Evolutionary conservation across 106 monocot genomes (phyloP).

Genomic region (Dioscorea zingiberensis): DNA sequence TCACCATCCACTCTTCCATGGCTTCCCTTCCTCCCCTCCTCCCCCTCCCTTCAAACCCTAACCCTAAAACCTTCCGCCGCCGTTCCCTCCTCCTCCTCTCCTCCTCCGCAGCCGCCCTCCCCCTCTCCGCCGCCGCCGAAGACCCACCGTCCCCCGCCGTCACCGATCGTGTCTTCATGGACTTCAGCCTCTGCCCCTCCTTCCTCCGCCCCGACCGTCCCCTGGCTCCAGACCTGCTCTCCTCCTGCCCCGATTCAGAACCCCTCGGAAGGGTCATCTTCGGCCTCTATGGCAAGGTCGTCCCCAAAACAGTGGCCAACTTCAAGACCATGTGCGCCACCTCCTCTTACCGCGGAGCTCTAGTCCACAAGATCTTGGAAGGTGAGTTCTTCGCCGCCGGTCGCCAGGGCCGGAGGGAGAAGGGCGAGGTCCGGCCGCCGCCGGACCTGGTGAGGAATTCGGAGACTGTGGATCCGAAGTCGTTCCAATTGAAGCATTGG

Average conservation of each 20-base stretch:
- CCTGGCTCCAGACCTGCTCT: conserved; percentile 37
- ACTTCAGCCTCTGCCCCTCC: conserved; percentile 84
- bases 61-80: conserved; percentile 1
- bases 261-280: conserved; percentile 79
- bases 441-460: conserved; percentile 41
- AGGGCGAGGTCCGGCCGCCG: conserved; percentile 63
- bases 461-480: conserved; percentile 61
- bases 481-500: conserved; percentile 65
- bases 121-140: not conserved
- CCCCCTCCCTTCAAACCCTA: conserved; percentile 1
- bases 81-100: not conserved
- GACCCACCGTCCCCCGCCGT: conserved; percentile 18
- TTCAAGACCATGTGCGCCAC: conserved; percentile 71
- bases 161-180: conserved; percentile 85
- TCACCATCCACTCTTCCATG: conserved; percentile 12
- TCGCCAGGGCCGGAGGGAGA: conserved; percentile 64
- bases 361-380: conserved; percentile 68
- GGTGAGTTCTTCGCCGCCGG: conserved; percentile 87
- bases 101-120: conserved; percentile 2
- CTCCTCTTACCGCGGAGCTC: conserved; percentile 61
- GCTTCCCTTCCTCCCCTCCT: conserved; percentile 13
- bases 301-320: conserved; percentile 77
- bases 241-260: conserved; percentile 61
- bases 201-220: conserved; percentile 73
- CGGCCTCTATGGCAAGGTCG: conserved; percentile 75